Percentiles rank a stretch among this genome's conserved stretches.
phyloP scores from a whole-genome alignment of 768 basidiomycete species.

The Tricholoma furcatifolium region DNA sequence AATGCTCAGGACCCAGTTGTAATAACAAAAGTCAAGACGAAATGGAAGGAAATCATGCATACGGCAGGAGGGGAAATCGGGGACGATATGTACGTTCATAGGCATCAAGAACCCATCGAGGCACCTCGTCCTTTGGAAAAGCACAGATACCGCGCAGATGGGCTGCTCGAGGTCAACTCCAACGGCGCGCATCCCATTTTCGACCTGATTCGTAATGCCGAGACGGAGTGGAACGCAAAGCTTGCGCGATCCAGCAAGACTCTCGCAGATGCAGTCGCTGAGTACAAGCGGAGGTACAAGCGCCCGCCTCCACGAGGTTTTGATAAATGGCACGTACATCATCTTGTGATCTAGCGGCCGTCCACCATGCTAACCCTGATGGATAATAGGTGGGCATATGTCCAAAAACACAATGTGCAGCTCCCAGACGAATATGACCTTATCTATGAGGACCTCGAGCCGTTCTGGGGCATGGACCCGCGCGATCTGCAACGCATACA shows the following conservation, averaged over 20 bases:
- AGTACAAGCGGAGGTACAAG: slow-evolving; percentile 75
- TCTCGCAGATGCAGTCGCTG: slow-evolving; percentile 69
- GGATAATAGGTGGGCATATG: slow-evolving; percentile 43
- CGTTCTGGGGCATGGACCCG: slow-evolving; percentile 69
- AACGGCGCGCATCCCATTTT: slow-evolving; percentile 71
- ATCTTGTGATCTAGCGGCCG: no score
- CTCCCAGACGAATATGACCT: slow-evolving; percentile 85
- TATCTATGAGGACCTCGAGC: slow-evolving; percentile 70
- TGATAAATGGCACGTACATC: slow-evolving; percentile 65
- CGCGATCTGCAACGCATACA: slow-evolving; percentile 33
- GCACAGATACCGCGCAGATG: slow-evolving; percentile 36
- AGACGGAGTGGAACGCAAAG: slow-evolving; percentile 58
- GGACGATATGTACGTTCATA: neutral
- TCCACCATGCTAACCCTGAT: neutral
- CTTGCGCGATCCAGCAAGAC: slow-evolving; percentile 70
- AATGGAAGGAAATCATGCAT: neutral
- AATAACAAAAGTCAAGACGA: neutral
- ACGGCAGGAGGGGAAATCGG: neutral
- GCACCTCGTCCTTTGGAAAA: slow-evolving; percentile 15
- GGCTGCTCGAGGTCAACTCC: slow-evolving; percentile 40
- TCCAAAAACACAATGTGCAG: slow-evolving; percentile 60
- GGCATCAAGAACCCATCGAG: slow-evolving; percentile 1
- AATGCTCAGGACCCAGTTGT: neutral
- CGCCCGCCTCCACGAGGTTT: slow-evolving; percentile 83
- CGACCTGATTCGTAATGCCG: slow-evolving; percentile 70